Evolutionary conservation across 352 stramenopile species (phyloP).

Genomic region (Phytophthora ramorum): DNA sequence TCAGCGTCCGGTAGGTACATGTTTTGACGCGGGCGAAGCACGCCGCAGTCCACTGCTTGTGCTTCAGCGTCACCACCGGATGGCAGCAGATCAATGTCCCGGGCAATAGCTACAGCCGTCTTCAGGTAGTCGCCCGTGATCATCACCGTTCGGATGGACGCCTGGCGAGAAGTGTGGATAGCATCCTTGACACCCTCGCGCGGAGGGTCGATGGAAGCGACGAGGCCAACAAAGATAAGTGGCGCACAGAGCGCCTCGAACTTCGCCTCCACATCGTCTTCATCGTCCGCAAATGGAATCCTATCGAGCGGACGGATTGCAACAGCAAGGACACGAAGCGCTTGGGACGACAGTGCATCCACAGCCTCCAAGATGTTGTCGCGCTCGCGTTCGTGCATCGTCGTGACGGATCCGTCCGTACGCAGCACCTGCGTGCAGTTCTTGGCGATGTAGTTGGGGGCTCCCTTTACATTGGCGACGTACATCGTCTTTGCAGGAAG

Average conservation of each 20-base stretch:
- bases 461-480: slow-evolving; percentile 72
- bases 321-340: slow-evolving; percentile 90
- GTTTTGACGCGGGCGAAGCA: slow-evolving; percentile 53
- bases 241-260: slow-evolving; percentile 66
- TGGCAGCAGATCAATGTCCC: slow-evolving; percentile 90
- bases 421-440: slow-evolving; percentile 61
- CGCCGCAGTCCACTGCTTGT: slow-evolving; percentile 75
- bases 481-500: slow-evolving; percentile 50
- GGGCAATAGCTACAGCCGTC: slow-evolving; percentile 94
- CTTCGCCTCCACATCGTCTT: slow-evolving; percentile 65
- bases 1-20: slow-evolving; percentile 66
- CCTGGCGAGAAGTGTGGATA: slow-evolving; percentile 59
- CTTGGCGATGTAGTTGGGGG: slow-evolving; percentile 70
- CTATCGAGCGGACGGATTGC: slow-evolving; percentile 71
- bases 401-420: slow-evolving; percentile 49
- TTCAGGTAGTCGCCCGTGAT: slow-evolving; percentile 96
- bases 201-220: slow-evolving; percentile 91
- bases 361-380: slow-evolving; percentile 58
- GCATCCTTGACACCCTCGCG: slow-evolving; percentile 63
- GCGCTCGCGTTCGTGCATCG: slow-evolving; percentile 46
- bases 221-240: slow-evolving; percentile 93
- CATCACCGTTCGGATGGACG: slow-evolving; percentile 86
- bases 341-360: slow-evolving; percentile 66
- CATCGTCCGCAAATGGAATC: slow-evolving; percentile 51
- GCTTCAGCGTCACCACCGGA: slow-evolving; percentile 46